These are phyloP conservation scores for Teunomyces funiuensis DNA, from an alignment of 805 yeast genomes.

Conservation along the genomic window DNA sequence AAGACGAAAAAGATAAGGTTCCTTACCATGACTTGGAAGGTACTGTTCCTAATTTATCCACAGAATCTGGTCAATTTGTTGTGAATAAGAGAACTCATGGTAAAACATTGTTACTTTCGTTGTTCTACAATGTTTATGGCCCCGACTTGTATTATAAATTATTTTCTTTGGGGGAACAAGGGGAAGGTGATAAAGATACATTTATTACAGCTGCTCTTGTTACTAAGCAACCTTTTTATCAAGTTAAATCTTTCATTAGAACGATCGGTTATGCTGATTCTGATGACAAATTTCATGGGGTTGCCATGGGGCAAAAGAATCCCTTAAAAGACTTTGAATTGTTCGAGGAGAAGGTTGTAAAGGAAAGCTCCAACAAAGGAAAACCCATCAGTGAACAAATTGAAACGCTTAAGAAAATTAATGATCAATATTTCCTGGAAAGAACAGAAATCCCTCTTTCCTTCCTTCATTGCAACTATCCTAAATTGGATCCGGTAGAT, in stretches of 20 bases:
- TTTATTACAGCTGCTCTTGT: slow-evolving; percentile 20
- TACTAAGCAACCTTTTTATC: slow-evolving; percentile 16
- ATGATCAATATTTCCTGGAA: slow-evolving; percentile 17
- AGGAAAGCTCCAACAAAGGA: slow-evolving; percentile 6
- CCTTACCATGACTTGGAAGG: slow-evolving; percentile 68
- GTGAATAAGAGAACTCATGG: slow-evolving; percentile 60
- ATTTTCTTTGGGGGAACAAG: slow-evolving; percentile 52
- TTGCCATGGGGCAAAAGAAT: slow-evolving; percentile 22
- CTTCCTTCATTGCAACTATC: slow-evolving; percentile 36
- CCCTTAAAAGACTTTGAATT: slow-evolving; percentile 11
- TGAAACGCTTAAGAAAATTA: slow-evolving; percentile 17
- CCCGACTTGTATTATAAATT: slow-evolving; percentile 59
- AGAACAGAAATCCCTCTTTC: slow-evolving; percentile 23
- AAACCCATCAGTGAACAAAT: slow-evolving; percentile 24
- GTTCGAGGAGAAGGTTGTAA: slow-evolving; percentile 7
- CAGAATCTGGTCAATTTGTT: slow-evolving; percentile 69
- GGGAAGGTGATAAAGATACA: slow-evolving; percentile 24
- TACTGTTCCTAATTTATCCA: slow-evolving; percentile 65
- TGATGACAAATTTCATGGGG: slow-evolving; percentile 29
- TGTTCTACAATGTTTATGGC: slow-evolving; percentile 67
- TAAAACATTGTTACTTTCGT: slow-evolving; percentile 54
- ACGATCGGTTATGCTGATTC: slow-evolving; percentile 31
- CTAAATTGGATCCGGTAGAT: slow-evolving; percentile 34
- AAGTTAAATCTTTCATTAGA: slow-evolving; percentile 39
- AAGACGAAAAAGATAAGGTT: slow-evolving; percentile 15